Evolutionary conservation across 2,329 filamentous ascomycete genomes (phyloP).

Genomic region (Fusarium humuli): DNA sequence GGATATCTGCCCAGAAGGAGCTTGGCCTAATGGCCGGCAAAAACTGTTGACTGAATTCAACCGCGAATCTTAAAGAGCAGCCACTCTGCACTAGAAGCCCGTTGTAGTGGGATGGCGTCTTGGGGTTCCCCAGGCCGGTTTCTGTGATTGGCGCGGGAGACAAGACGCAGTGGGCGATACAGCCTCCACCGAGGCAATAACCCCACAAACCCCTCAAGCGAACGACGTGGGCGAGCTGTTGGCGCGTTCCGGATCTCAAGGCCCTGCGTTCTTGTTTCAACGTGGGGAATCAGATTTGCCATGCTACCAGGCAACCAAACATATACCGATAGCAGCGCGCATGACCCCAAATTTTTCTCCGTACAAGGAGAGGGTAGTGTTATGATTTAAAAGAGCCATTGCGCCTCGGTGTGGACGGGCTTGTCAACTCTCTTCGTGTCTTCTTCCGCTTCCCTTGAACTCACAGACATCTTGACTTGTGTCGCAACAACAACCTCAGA

Average conservation of each 20-base stretch:
- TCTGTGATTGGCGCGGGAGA: constrained; percentile 50
- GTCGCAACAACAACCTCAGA: constrained; percentile 17
- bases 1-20: constrained; percentile 35
- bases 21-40: constrained; percentile 31
- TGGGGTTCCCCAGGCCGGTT: constrained; percentile 24
- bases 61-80: constrained; percentile 35
- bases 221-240: constrained; percentile 32
- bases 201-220: constrained; percentile 46
- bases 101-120: constrained; percentile 42
- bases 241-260: constrained; percentile 34
- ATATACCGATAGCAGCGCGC: constrained; percentile 46
- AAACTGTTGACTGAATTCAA: constrained; percentile 32
- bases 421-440: constrained; percentile 32
- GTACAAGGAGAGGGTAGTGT: constrained; percentile 22
- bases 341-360: constrained; percentile 47
- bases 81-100: constrained; percentile 35
- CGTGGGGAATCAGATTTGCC: constrained; percentile 47
- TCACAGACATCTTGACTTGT: constrained; percentile 17
- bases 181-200: constrained; percentile 41
- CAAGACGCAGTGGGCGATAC: constrained; percentile 42
- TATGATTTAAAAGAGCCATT: constrained; percentile 40
- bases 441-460: constrained; percentile 17
- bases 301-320: constrained; percentile 46
- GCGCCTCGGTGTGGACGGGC: constrained; percentile 28
- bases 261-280: constrained; percentile 36